phyloP scores from a whole-genome alignment of 768 basidiomycete genomes.

The Tylopilus rubrobrunneus region DNA sequence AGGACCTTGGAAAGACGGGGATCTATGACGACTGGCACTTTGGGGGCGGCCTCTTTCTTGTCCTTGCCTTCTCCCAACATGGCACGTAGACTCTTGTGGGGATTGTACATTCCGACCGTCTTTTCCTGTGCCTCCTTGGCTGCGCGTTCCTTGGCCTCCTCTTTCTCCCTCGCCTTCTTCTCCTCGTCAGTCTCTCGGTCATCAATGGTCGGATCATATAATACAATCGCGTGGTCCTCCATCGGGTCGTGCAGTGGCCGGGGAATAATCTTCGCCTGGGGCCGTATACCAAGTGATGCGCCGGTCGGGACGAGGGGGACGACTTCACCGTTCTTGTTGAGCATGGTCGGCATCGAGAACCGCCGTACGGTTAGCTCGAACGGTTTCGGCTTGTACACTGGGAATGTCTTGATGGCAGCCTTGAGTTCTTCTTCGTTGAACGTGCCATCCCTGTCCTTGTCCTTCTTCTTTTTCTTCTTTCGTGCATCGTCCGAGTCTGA shows the following conservation, averaged over 20 bases:
- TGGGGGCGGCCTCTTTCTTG: constrained; percentile 61
- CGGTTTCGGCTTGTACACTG: constrained; percentile 78
- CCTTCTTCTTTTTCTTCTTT: constrained; percentile 66
- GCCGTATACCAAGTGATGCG: constrained; percentile 80
- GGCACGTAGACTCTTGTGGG: constrained; percentile 86
- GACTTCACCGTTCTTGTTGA: constrained; percentile 60
- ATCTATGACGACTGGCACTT: constrained; percentile 97
- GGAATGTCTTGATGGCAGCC: constrained; percentile 64
- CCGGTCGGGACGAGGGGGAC: constrained; percentile 58
- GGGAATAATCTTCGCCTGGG: constrained; percentile 75
- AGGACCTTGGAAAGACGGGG: constrained; percentile 83
- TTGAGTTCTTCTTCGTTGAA: constrained; percentile 61
- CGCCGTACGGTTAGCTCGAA: constrained; percentile 57
- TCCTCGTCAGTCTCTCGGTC: constrained; percentile 89
- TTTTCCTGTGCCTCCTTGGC: constrained; percentile 65
- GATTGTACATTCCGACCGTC: constrained; percentile 73
- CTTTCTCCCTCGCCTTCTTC: constrained; percentile 65
- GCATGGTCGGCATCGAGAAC: constrained; percentile 85
- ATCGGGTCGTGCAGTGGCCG: constrained; percentile 96
- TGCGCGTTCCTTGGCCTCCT: constrained; percentile 63
- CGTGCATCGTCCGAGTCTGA: constrained; percentile 47
- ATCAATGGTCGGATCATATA: constrained; percentile 96
- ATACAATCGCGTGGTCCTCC: constrained; percentile 95
- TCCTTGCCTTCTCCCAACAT: constrained; percentile 70
- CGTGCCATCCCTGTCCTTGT: constrained; percentile 53